phyloP scores from a whole-genome alignment of 164 flowering plant genomes.

The Berberis vulgaris region DNA sequence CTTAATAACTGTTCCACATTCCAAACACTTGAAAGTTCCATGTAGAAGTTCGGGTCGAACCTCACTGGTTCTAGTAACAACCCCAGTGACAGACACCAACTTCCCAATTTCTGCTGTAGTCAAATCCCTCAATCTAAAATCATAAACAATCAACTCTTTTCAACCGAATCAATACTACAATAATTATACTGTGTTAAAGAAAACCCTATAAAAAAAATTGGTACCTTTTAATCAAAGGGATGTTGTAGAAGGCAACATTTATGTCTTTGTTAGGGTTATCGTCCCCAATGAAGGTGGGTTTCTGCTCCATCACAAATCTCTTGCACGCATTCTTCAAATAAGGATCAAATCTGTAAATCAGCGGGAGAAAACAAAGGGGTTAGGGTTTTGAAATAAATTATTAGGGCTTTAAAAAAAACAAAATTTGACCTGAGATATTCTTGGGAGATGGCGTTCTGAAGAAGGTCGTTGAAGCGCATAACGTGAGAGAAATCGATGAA shows the following conservation, averaged over 20 bases:
- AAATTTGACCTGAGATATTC: slow-evolving; percentile 61
- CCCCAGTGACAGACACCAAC: too few species aligned
- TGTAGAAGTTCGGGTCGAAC: too few species aligned
- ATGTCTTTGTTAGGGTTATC: slow-evolving; percentile 87
- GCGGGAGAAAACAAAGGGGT: background rate
- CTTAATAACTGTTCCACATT: too few species aligned
- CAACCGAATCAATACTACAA: too few species aligned
- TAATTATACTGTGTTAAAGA: background rate
- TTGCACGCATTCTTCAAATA: slow-evolving; percentile 87
- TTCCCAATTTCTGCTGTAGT: too few species aligned
- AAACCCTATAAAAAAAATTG: background rate
- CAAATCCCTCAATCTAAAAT: too few species aligned
- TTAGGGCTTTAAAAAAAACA: background rate
- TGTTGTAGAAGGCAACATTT: slow-evolving; percentile 78
- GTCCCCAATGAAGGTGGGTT: slow-evolving; percentile 61
- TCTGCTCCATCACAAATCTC: slow-evolving; percentile 79
- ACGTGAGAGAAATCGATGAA: slow-evolving; percentile 95
- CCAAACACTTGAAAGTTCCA: too few species aligned
- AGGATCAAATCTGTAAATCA: slow-evolving; percentile 55
- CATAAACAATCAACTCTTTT: too few species aligned
- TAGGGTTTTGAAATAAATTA: background rate
- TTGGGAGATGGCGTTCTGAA: slow-evolving; percentile 74
- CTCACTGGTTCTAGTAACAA: too few species aligned
- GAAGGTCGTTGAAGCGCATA: slow-evolving; percentile 59
- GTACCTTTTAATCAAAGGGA: slow-evolving; percentile 38